Base-by-base conservation (phyloP, 1,139 yeast genomes). In the Magnusiomyces fungicola region DNA sequence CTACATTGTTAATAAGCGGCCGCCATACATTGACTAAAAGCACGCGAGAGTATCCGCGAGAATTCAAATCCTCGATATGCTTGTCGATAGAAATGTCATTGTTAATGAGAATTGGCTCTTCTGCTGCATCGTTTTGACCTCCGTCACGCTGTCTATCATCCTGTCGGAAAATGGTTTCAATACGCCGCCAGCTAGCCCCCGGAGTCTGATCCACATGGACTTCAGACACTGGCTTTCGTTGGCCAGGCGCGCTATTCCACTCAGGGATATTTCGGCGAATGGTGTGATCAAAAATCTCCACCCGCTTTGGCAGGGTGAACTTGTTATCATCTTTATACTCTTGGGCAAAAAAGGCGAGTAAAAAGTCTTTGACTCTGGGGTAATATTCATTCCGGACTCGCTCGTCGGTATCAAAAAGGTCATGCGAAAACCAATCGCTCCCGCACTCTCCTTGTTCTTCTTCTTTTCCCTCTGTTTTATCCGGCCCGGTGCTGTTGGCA, bases 191-290 rank as follows among this genome's bases (percentile, higher is more conserved):
- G 0, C 59, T 60, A 2, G 63, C 58, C 38, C 42, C 34, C n/a
- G 57, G 52, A 3, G 63, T 57, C 45, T 59, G 63, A 37, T 59
- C 63, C 32, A 58, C 60, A 45, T 59, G 63, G 12, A 56, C 60
- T 9, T 48, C 47, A 19, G 40, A 42, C 3, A 55, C 58, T 2
- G 63, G 62, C 25, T 56, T 56, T 33, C 63, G 51, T 29, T 50
- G 40, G n/a, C 52, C 48, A 9, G 22, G 27, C 7, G 42, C 9
- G 36, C 50, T 55, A 19, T 46, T 46, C 12, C 37, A 10, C 22
- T 18, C 29, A 2, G 46, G 38, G 41, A 52, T 51, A 4, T 48
- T 50, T 3, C 58, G 45, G 34, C 62, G 53, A 24, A 59, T 52
- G 10, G 62, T 59, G 38, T 58, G 60, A 37, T 59, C 63, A 47